A percentile compares a stretch with the other conserved stretches of the same genome.
These are phyloP conservation scores for Daldinia sp. DNA, from an alignment of 2,329 filamentous ascomycete species.

Conservation along the genomic window DNA sequence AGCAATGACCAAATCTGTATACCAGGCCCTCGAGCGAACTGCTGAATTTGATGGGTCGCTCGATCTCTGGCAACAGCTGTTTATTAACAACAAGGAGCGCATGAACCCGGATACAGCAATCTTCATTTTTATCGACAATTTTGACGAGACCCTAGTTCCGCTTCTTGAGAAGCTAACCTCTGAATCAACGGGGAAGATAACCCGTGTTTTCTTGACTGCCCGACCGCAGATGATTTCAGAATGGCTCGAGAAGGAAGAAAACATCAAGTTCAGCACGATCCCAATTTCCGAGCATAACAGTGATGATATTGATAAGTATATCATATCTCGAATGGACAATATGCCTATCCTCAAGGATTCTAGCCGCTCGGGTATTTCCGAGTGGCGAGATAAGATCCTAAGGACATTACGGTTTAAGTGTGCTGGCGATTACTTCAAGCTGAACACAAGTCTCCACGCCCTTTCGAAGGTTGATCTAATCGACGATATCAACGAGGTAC, in stretches of 20 bases:
- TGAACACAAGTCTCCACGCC: constrained; percentile 50
- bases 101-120: constrained; percentile 50
- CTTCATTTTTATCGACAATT: constrained; percentile 52
- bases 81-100: constrained; percentile 51
- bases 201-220: constrained; percentile 49
- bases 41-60: constrained; percentile 46
- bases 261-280: constrained; percentile 42
- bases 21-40: constrained; percentile 46
- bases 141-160: constrained; percentile 42
- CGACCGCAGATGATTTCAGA: constrained; percentile 40
- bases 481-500: constrained; percentile 52
- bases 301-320: constrained; percentile 51
- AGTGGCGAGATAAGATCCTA: constrained; percentile 52
- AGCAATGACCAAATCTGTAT: constrained; percentile 52
- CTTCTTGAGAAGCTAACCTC: constrained; percentile 47
- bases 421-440: constrained; percentile 50
- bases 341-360: constrained; percentile 51
- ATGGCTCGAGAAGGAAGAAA: constrained; percentile 29
- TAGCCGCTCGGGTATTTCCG: constrained; percentile 45
- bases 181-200: constrained; percentile 37
- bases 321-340: constrained; percentile 48
- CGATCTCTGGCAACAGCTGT: constrained; percentile 51
- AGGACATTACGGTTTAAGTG: constrained; percentile 48
- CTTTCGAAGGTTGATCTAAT: constrained; percentile 53
- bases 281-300: constrained; percentile 46